phyloP scores from a whole-genome alignment of 306 rosid species.

The Spatholobus suberectus region DNA sequence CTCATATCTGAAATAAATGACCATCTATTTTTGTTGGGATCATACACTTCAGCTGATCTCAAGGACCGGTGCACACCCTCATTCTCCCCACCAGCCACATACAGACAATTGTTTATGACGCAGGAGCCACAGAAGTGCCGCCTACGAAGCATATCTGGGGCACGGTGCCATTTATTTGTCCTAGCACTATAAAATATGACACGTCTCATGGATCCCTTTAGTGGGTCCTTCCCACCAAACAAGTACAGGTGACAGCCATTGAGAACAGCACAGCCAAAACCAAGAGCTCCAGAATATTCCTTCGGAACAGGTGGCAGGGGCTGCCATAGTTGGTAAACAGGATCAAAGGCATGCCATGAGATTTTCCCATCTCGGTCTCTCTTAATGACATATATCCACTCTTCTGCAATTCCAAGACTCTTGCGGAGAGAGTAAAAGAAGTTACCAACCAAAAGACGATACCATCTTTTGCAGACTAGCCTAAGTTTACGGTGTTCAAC shows the following conservation, averaged over 20 bases:
- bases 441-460: constrained; percentile 80
- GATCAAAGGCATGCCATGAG: constrained; percentile 95
- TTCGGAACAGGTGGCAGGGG: constrained; percentile 90
- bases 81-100: constrained; percentile 90
- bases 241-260: constrained; percentile 86
- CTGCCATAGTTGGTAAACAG: constrained; percentile 84
- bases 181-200: constrained; percentile 81
- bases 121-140: constrained; percentile 86
- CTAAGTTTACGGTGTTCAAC: constrained; percentile 82
- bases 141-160: constrained; percentile 91
- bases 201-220: constrained; percentile 87
- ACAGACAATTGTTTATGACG: constrained; percentile 84
- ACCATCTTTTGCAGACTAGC: constrained; percentile 88
- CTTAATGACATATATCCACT: constrained; percentile 84
- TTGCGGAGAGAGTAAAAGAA: constrained; percentile 82
- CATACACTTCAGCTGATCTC: constrained; percentile 86
- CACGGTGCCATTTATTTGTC: constrained; percentile 95
- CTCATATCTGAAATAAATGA: constrained; percentile 83
- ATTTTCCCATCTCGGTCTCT: constrained; percentile 87
- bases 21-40: constrained; percentile 90
- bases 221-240: constrained; percentile 88
- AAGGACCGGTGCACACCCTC: constrained; percentile 76
- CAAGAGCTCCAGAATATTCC: constrained; percentile 91
- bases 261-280: constrained; percentile 93
- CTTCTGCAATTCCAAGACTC: constrained; percentile 77